Base-by-base conservation (phyloP, 345 rosid species). In the Streptanthus diversifolius region DNA sequence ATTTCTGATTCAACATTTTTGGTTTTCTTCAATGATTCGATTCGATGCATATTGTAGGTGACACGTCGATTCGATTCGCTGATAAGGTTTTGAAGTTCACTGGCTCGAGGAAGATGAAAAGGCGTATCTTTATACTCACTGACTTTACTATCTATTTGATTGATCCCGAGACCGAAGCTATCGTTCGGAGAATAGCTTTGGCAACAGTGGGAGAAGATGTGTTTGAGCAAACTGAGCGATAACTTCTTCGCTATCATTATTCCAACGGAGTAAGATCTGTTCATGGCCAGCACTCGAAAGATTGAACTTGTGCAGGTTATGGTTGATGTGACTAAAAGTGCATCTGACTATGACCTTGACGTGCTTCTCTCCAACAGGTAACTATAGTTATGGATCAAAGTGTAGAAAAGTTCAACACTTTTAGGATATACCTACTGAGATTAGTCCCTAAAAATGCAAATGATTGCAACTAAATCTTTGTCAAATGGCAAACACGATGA, bases 71-170 rank as follows among this genome's bases (percentile, higher is more conserved):
- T 30, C 84, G 87, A 9, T 92, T 92, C 76, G 98, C 96, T 33
- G 98, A 95, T 81, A 95, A 90, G 71, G 86, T 95, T 33, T 73
- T 92, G 87, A 90, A 88, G 85, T 87, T 92, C 81, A 90, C 97
- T 32, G 83, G 86, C 68, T 77, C 96, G 0, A 98, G 97, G 76
- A 92, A 88, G 80, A 90, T 90, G 93, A 92, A 88, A 41, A 84
- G 84, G 19, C 86, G 96, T 2, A 84, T 90, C 40, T 83, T 91
- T 63, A 74, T 89, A 36, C 84, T 87, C 22, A 87, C 96, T 5
- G 91, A 90, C 75, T 86, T 88, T 69, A 88, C 93, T 22, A 80
- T 88, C 74, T 95, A 95, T 71, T 77, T 95, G 44, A 78, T 95
- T 75, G 98, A 90, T 73, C 97, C 97, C 0, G 89, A 85, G 59